Base-by-base conservation (phyloP, 257 asterid species). In the Fraxinus cuspidata region DNA sequence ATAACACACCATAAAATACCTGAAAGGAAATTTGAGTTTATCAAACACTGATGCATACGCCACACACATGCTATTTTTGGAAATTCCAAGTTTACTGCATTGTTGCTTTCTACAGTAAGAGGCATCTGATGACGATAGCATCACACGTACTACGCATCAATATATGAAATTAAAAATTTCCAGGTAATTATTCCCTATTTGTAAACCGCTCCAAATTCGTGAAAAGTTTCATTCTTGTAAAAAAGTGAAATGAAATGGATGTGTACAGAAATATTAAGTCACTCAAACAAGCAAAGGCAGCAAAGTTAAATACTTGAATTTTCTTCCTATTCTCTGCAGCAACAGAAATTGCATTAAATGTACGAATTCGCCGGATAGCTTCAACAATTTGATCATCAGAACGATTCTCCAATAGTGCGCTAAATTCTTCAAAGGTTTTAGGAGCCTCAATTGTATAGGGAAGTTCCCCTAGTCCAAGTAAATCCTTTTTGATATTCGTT, bases 361-460 rank as follows among this genome's bases (percentile, higher is more conserved):
- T 71, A 73, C 98, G 89, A 76, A 96, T 93, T 84, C 98, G 85
- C 85, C 86, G 80, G 69, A 96, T 89, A 82, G 97, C 99, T 89
- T 96, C 99, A 83, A 92, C 40, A 83, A 92, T 80, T 85, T 92
- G 95, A 79, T 96, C 98, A 58, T 91, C 87, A 7, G 99, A 85
- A 78, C 91, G 88, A 68, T 89, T 86, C 77, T 90, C 96, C 75
- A 96, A 44, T 73, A 93, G 80, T 60, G 89, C 84, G 74, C 88
- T 77, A 74, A 96, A 87, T 82, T 96, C 98, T 82, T 93, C 97
- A 77, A 89, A 84, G 78, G 70, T 88, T 86, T 88, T 92, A 34
- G 98, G 99, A 74, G 99, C 99, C 80, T 96, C 98, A 85, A 96
- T 92, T 42, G 98, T 92, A 82, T 86, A 96, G 19, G 98, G 97